Evolutionary conservation across 148 eudicot species (phyloP).

Genomic region (Cornus controversa): DNA sequence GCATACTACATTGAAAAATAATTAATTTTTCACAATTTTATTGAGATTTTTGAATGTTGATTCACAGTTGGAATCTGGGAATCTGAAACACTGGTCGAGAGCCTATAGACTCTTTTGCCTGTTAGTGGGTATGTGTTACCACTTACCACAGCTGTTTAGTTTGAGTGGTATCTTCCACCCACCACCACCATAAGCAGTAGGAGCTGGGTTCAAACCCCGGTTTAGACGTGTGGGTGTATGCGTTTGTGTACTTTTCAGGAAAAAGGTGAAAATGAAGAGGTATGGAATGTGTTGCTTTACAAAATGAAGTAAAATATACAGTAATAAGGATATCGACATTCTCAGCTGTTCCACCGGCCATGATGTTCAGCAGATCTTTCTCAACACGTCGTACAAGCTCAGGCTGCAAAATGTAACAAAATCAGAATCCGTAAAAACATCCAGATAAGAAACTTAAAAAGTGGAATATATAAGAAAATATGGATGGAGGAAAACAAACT

Average conservation of each 20-base stretch:
- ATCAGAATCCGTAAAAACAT: slow-evolving; percentile 3
- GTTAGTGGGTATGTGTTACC: too few relatives aligned
- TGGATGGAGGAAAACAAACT: background rate
- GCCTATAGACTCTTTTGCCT: background rate
- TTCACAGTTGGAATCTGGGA: too few relatives aligned
- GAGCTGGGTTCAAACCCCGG: too few relatives aligned
- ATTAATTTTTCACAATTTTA: background rate
- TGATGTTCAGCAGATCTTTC: slow-evolving; percentile 74
- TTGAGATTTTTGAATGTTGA: too few relatives aligned
- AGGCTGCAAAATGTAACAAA: slow-evolving; percentile 55
- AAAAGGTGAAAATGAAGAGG: too few relatives aligned
- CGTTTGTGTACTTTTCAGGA: too few relatives aligned
- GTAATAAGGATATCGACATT: slow-evolving; percentile 62
- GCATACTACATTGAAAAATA: too few relatives aligned
- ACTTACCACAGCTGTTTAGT: too few relatives aligned
- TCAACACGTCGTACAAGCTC: slow-evolving; percentile 91
- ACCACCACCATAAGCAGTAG: too few relatives aligned
- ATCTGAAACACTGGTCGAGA: background rate
- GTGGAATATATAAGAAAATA: background rate
- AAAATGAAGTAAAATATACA: background rate
- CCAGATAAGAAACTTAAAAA: background rate
- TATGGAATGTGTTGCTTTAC: too few relatives aligned
- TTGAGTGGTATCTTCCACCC: background rate
- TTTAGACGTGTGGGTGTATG: too few relatives aligned
- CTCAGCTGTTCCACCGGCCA: slow-evolving; percentile 80